A percentile compares a stretch with the other conserved stretches of the same genome.
These are phyloP conservation scores for Xylaria telfairii DNA, from an alignment of 495 filamentous ascomycete genomes.

Conservation along the genomic window DNA sequence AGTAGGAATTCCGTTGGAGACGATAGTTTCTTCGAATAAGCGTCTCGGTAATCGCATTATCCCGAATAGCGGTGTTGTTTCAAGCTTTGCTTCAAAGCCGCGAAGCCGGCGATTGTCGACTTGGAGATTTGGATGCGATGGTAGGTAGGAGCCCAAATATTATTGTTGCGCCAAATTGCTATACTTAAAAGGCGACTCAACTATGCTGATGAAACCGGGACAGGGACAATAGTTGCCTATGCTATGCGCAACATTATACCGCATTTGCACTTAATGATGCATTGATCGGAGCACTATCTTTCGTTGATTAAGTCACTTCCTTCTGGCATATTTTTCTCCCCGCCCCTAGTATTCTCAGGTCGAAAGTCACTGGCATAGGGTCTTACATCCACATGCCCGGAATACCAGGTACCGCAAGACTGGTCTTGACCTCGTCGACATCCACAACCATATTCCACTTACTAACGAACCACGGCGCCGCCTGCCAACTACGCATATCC, in stretches of 20 bases:
- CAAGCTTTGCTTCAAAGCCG: not conserved
- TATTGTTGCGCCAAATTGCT: not conserved
- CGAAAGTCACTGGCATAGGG: not conserved
- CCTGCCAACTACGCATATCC: conserved; percentile 27
- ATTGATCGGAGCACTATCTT: not conserved
- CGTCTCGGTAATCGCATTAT: not conserved
- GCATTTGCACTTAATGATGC: not conserved
- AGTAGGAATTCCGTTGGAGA: not conserved
- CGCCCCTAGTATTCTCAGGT: not conserved
- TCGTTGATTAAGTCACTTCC: not conserved
- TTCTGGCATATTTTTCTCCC: not conserved
- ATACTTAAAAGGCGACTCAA: not conserved
- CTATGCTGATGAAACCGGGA: not conserved
- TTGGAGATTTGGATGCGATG: not conserved
- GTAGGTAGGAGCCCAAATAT: not conserved
- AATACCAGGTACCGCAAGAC: conserved; percentile 17
- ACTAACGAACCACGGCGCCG: conserved; percentile 25
- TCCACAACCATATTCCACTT: conserved; percentile 31
- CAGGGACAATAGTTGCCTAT: not conserved
- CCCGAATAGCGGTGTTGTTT: not conserved
- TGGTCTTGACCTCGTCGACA: conserved; percentile 17
- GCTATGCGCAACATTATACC: not conserved
- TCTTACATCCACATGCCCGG: conserved; percentile 25
- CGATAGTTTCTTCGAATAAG: not conserved
- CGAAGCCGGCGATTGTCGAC: not conserved